These are phyloP conservation scores for Cladosporium velox DNA, from an alignment of 2,329 filamentous ascomycete genomes.

Conservation along the genomic window DNA sequence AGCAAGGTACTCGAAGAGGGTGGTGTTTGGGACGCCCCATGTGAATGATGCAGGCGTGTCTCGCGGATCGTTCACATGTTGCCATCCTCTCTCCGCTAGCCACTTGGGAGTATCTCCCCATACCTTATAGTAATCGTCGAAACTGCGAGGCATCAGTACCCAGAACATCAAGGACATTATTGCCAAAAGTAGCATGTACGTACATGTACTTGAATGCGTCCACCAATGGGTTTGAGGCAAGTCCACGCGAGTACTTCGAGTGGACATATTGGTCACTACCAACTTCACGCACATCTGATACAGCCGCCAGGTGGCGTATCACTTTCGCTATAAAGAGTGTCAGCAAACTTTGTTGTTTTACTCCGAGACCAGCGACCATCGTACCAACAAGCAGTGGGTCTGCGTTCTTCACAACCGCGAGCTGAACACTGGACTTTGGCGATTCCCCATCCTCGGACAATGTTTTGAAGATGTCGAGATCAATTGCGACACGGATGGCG, in stretches of 20 bases:
- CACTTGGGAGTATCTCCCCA: neutral
- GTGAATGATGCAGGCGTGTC: neutral
- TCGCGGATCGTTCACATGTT: neutral
- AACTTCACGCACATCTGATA: constrained; percentile 5
- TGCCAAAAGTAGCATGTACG: neutral
- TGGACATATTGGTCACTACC: neutral
- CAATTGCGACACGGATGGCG: neutral
- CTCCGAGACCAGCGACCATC: neutral
- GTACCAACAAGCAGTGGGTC: constrained; percentile 10
- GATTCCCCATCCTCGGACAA: neutral
- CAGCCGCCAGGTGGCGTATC: constrained; percentile 6
- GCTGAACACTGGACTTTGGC: neutral
- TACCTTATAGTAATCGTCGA: constrained; percentile 4
- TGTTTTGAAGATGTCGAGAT: constrained; percentile 8
- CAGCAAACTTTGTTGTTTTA: neutral
- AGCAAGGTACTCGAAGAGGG: constrained; percentile 2
- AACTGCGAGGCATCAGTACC: neutral
- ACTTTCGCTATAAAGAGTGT: neutral
- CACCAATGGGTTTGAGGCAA: neutral
- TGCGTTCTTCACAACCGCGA: neutral
- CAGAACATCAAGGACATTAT: neutral
- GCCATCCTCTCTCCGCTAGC: neutral
- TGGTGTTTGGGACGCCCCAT: neutral
- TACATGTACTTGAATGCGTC: constrained; percentile 6
- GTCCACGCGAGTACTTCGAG: constrained; percentile 1